These are phyloP conservation scores for Arachis stenosperma DNA, from an alignment of 306 rosid species.

Conservation along the genomic window DNA sequence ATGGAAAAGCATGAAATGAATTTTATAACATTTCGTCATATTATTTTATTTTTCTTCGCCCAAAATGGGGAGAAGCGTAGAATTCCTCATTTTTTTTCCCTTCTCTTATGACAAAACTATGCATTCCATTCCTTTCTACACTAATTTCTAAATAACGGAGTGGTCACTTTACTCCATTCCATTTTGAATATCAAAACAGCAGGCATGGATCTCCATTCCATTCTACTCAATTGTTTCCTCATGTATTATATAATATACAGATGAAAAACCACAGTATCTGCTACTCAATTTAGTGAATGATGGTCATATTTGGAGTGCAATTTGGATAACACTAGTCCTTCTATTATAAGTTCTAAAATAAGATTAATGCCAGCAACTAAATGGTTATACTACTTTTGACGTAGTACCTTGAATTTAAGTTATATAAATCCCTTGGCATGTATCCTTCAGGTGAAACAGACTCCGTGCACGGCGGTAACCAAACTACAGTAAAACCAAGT, in stretches of 20 bases:
- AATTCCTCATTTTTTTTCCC: background rate
- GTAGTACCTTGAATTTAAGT: conserved; percentile 80
- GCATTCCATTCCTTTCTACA: background rate
- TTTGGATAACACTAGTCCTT: conserved; percentile 7
- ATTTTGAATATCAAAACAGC: no score
- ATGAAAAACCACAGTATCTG: background rate
- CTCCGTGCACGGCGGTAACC: conserved; percentile 95
- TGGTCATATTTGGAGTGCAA: conserved; percentile 20
- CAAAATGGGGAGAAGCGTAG: no score
- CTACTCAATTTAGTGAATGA: conserved; percentile 7
- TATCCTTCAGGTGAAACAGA: conserved; percentile 93
- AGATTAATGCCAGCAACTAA: background rate
- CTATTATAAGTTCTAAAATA: conserved; percentile 10
- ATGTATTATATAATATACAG: conserved; percentile 9
- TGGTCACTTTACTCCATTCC: no score
- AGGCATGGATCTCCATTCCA: no score
- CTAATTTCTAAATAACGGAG: no score
- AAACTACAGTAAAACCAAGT: conserved; percentile 76
- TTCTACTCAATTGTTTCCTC: background rate
- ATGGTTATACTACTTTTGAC: background rate
- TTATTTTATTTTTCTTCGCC: no score
- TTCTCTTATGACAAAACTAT: conserved; percentile 7
- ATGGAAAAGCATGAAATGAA: no score
- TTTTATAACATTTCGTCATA: no score
- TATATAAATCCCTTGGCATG: conserved; percentile 90